Evolutionary conservation across 2,329 filamentous ascomycete genomes (phyloP).

Genomic region (Stachybotrys echinatus): DNA sequence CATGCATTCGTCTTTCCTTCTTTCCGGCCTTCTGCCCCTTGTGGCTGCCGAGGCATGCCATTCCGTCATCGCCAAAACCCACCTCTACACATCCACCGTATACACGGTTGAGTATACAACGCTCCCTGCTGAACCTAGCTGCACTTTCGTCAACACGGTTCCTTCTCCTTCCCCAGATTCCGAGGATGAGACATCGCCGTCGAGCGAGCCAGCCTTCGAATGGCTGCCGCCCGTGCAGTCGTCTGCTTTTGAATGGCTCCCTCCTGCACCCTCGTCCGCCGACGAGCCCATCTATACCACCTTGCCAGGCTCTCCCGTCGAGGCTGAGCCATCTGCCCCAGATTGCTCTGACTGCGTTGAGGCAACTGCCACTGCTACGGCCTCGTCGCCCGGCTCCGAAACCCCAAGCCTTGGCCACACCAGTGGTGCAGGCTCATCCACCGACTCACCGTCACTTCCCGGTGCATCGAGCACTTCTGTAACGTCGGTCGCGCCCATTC

Average conservation of each 20-base stretch:
- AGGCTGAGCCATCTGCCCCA: neutral
- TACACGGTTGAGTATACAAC: neutral
- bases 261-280: neutral
- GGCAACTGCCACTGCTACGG: neutral
- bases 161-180: neutral
- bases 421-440: neutral
- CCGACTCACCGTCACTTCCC: neutral
- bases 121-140: neutral
- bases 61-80: slow-evolving; percentile 1
- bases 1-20: slow-evolving; percentile 1
- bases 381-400: neutral
- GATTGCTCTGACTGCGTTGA: too few species aligned
- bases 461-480: neutral
- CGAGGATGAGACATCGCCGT: neutral
- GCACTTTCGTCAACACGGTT: neutral
- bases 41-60: slow-evolving; percentile 1
- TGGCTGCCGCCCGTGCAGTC: neutral
- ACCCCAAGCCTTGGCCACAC: neutral
- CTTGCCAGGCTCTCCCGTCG: neutral
- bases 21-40: neutral
- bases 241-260: neutral
- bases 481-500: neutral
- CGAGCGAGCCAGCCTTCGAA: neutral
- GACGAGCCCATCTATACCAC: neutral
- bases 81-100: neutral